Conservation (phyloP, 192 early-diverging fungal species). For the Gonapodya prolifera region DNA sequence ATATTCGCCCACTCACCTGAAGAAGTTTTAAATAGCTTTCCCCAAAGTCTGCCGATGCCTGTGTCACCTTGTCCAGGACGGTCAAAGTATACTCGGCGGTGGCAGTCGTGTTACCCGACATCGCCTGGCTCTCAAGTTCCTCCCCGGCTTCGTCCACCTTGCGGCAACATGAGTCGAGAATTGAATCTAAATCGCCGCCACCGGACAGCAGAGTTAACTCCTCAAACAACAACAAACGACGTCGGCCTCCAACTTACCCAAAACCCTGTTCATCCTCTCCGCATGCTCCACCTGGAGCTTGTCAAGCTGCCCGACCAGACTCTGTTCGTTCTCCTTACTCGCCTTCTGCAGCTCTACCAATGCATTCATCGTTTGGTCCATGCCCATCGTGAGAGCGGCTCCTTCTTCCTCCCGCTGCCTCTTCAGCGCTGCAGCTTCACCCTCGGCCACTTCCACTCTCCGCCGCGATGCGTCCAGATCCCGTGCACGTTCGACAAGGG, state of each 20-base stretch:
- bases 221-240: no score
- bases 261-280: slow-evolving; percentile 55
- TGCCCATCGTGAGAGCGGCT: slow-evolving; percentile 59
- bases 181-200: no score
- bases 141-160: slow-evolving; percentile 85
- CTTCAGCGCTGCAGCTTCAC: not conserved
- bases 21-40: slow-evolving; percentile 29
- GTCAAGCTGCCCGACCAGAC: slow-evolving; percentile 33
- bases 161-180: slow-evolving; percentile 72
- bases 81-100: slow-evolving; percentile 86
- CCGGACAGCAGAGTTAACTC: no score
- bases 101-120: slow-evolving; percentile 72
- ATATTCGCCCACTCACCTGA: slow-evolving; percentile 32
- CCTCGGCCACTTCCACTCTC: slow-evolving; percentile 19
- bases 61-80: slow-evolving; percentile 74
- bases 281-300: slow-evolving; percentile 47
- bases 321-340: slow-evolving; percentile 10
- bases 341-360: slow-evolving; percentile 57
- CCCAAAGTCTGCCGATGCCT: slow-evolving; percentile 28
- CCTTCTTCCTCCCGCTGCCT: slow-evolving; percentile 62
- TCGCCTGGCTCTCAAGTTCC: slow-evolving; percentile 65
- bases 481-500: no score
- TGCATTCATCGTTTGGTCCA: slow-evolving; percentile 66
- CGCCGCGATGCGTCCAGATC: slow-evolving; percentile 22
- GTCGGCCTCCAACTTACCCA: slow-evolving; percentile 40